Conservation (phyloP, 1,284 basidiomycete genomes). For the Tilletia walkeri region DNA sequence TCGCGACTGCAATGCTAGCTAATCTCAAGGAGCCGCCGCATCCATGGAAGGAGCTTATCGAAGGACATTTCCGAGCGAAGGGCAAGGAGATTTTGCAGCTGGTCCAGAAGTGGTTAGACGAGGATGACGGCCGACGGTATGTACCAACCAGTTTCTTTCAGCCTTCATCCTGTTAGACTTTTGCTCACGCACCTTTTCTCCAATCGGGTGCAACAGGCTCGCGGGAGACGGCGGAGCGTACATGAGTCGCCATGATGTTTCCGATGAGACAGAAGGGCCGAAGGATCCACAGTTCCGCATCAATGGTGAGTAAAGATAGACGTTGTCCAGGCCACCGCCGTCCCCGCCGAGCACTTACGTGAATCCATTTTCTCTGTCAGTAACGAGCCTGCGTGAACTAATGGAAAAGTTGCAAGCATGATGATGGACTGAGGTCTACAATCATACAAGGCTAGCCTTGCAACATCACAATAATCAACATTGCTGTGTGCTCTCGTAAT, state of each 20-base stretch:
- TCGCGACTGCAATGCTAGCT: conserved; percentile 65
- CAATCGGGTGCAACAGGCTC: not conserved
- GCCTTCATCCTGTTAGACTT: not conserved
- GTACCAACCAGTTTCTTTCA: not conserved
- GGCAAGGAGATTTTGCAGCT: conserved; percentile 68
- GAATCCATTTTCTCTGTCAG: too few species aligned
- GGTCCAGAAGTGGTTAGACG: conserved; percentile 72
- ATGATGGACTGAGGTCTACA: too few species aligned
- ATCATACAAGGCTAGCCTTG: too few species aligned
- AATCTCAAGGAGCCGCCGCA: conserved; percentile 77
- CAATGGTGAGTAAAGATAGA: too few species aligned
- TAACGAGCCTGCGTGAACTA: too few species aligned
- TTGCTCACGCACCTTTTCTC: not conserved
- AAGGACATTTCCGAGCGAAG: conserved; percentile 85
- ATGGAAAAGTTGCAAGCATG: too few species aligned
- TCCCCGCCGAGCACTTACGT: too few species aligned
- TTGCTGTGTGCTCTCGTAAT: too few species aligned
- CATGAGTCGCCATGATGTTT: not conserved
- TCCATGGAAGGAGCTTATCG: conserved; percentile 76
- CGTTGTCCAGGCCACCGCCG: too few species aligned
- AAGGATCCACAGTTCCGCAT: too few species aligned
- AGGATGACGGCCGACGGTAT: conserved; percentile 66
- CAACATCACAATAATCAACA: too few species aligned
- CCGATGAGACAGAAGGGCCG: too few species aligned
- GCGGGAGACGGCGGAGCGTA: not conserved